Conservation (phyloP, 2,329 filamentous ascomycete species). For the Penicillium psychrosexuale region DNA sequence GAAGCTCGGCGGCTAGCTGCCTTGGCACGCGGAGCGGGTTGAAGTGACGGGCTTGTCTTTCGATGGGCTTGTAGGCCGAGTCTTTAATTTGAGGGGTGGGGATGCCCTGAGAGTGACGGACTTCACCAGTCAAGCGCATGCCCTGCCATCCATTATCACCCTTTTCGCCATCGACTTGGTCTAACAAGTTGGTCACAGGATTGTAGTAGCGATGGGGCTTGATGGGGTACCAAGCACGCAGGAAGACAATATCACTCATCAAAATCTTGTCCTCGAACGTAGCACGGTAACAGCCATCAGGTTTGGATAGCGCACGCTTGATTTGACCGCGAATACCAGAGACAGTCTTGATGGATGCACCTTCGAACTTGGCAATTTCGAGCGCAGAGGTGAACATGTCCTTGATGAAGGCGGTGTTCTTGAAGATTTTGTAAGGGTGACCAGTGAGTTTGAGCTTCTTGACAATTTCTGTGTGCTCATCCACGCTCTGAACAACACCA, state of each 20-base stretch:
- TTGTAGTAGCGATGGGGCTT: constrained; percentile 97
- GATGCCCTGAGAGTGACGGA: constrained; percentile 72
- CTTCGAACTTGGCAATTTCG: constrained; percentile 98
- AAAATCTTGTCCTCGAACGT: constrained; percentile 99
- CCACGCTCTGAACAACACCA: constrained; percentile 87
- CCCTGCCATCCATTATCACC: constrained; percentile 64
- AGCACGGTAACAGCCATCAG: constrained; percentile 91
- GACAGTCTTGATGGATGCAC: constrained; percentile 90
- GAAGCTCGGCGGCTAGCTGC: constrained; percentile 69
- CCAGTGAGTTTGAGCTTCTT: constrained; percentile 99
- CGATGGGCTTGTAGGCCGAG: constrained; percentile 72
- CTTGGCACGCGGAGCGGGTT: constrained; percentile 58
- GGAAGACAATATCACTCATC: constrained; percentile 92
- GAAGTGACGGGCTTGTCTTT: constrained; percentile 65
- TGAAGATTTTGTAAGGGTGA: constrained; percentile 94
- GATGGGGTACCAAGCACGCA: constrained; percentile 95
- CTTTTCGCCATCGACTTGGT: constrained; percentile 42
- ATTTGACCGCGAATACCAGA: constrained; percentile 95
- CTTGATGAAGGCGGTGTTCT: constrained; percentile 98
- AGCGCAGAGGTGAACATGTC: constrained; percentile 94
- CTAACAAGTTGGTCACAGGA: constrained; percentile 86
- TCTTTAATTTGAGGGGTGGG: constrained; percentile 78
- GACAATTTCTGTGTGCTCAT: constrained; percentile 94
- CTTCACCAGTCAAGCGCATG: constrained; percentile 92
- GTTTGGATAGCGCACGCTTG: constrained; percentile 89